A percentile compares a stretch with the other conserved stretches of the same genome.
phyloP scores from a whole-genome alignment of 805 yeast genomes.

The Candida sithepensis region DNA sequence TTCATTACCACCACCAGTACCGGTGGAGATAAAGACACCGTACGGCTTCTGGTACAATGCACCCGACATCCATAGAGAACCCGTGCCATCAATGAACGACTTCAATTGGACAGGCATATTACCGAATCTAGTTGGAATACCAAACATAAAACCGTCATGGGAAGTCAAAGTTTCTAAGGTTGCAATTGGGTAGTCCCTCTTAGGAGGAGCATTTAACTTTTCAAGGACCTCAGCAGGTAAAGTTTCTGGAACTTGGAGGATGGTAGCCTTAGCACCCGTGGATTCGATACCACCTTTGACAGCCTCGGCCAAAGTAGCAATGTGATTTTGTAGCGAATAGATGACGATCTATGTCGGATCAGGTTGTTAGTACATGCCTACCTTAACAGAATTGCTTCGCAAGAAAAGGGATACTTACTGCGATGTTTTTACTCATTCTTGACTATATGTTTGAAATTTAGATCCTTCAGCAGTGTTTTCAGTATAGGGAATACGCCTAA shows the following conservation, averaged over 20 bases:
- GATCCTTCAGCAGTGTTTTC: too few species aligned
- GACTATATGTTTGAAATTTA: too few species aligned
- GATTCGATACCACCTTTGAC: constrained; percentile 65
- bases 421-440: constrained; percentile 17
- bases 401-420: constrained; percentile 12
- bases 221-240: constrained; percentile 57
- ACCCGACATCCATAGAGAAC: constrained; percentile 72
- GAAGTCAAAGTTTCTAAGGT: constrained; percentile 49
- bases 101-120: constrained; percentile 72
- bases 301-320: constrained; percentile 64
- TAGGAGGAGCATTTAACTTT: constrained; percentile 63
- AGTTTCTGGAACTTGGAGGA: constrained; percentile 82
- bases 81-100: constrained; percentile 74
- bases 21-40: constrained; percentile 69
- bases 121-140: constrained; percentile 80
- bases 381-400: too few species aligned
- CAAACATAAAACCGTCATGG: constrained; percentile 74
- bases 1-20: constrained; percentile 77
- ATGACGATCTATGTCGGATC: constrained; percentile 54
- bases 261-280: constrained; percentile 66
- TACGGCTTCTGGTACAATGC: constrained; percentile 69
- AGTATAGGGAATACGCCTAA: too few species aligned
- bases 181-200: constrained; percentile 56
- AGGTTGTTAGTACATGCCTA: neutral
- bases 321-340: constrained; percentile 81